Percentiles rank a stretch among this genome's conserved stretches.
phyloP scores from a whole-genome alignment of 1,284 basidiomycete species.

The Agaricales sp. region DNA sequence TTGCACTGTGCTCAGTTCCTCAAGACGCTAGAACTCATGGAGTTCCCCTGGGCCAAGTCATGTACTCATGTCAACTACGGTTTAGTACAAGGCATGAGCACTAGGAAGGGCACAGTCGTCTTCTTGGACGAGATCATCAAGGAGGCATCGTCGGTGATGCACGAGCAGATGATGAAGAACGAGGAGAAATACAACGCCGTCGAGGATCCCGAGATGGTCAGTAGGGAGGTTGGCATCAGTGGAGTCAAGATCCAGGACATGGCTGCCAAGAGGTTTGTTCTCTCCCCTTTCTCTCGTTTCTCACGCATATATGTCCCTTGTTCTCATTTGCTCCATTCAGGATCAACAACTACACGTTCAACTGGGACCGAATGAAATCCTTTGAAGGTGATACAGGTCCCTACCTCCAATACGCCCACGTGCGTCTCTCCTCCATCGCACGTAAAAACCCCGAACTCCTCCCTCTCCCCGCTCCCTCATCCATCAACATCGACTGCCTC shows the following conservation, averaged over 20 bases:
- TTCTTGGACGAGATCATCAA: slow-evolving; percentile 94
- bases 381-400: slow-evolving; percentile 98
- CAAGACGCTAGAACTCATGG: slow-evolving; percentile 90
- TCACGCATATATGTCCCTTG: neutral
- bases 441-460: slow-evolving; percentile 90
- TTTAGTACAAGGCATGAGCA: slow-evolving; percentile 93
- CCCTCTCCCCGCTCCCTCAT: slow-evolving; percentile 58
- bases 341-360: slow-evolving; percentile 95
- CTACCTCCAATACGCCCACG: slow-evolving; percentile 95
- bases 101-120: slow-evolving; percentile 92
- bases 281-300: neutral
- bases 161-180: slow-evolving; percentile 94
- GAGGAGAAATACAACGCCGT: slow-evolving; percentile 88
- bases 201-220: slow-evolving; percentile 79
- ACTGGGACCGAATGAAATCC: slow-evolving; percentile 91
- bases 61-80: slow-evolving; percentile 93
- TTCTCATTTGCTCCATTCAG: slow-evolving; percentile 27
- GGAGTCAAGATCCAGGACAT: slow-evolving; percentile 99
- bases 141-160: slow-evolving; percentile 88
- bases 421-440: slow-evolving; percentile 86
- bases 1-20: slow-evolving; percentile 92
- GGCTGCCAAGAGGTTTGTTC: slow-evolving; percentile 76
- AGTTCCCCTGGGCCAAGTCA: slow-evolving; percentile 74
- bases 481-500: slow-evolving; percentile 67
- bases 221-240: slow-evolving; percentile 86